Conservation (phyloP, 805 yeast genomes). For the Zygoascus flipseniorum region DNA sequence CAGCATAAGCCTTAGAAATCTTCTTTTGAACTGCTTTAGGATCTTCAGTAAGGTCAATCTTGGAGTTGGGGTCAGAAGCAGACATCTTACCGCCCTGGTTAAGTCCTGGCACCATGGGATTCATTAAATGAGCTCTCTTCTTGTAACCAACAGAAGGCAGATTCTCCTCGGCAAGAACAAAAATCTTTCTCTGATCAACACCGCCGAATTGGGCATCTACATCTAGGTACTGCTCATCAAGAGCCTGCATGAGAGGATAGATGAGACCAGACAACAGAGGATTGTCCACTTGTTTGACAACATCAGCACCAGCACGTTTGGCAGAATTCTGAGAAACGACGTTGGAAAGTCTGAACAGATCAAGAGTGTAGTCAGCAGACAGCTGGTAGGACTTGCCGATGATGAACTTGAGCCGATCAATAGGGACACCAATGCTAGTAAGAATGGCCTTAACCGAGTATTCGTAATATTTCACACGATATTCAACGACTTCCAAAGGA, state of each 20-base stretch:
- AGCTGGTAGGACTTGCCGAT: slow-evolving; percentile 89
- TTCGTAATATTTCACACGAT: slow-evolving; percentile 89
- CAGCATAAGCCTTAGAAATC: slow-evolving; percentile 86
- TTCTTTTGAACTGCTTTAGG: slow-evolving; percentile 85
- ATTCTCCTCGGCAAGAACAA: slow-evolving; percentile 93
- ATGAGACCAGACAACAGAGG: slow-evolving; percentile 90
- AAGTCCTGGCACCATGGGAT: slow-evolving; percentile 97
- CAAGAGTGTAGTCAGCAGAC: slow-evolving; percentile 71
- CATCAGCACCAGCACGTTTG: slow-evolving; percentile 98
- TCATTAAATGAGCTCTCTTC: slow-evolving; percentile 97
- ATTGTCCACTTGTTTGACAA: slow-evolving; percentile 92
- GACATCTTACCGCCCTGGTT: slow-evolving; percentile 97
- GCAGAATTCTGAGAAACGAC: slow-evolving; percentile 90
- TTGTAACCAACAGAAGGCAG: slow-evolving; percentile 81
- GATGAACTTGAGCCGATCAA: slow-evolving; percentile 76
- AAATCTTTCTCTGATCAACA: slow-evolving; percentile 96
- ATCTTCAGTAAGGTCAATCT: slow-evolving; percentile 85
- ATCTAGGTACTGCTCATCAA: slow-evolving; percentile 84
- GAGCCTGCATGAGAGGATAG: slow-evolving; percentile 97
- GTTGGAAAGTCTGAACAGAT: slow-evolving; percentile 78
- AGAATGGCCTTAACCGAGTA: slow-evolving; percentile 75
- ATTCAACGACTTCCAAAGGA: slow-evolving; percentile 78
- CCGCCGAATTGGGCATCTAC: slow-evolving; percentile 98
- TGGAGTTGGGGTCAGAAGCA: slow-evolving; percentile 97
- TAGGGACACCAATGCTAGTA: slow-evolving; percentile 80